phyloP scores from a whole-genome alignment of 2,329 filamentous ascomycete species.

The Aureobasidium sp. region DNA sequence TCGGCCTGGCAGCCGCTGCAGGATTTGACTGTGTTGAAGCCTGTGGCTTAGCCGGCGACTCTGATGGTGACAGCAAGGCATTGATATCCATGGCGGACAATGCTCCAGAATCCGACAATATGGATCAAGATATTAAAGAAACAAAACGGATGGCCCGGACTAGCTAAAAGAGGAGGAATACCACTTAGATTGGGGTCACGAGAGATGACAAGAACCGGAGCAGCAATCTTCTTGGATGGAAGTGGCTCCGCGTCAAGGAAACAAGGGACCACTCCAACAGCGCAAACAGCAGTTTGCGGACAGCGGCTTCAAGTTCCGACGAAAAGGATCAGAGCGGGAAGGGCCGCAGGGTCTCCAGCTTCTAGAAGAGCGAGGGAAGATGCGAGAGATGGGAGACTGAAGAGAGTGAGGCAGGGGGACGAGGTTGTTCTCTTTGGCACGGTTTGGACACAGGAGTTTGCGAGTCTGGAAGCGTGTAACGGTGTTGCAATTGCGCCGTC shows the following conservation, averaged over 20 bases:
- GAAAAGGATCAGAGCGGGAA: slow-evolving; percentile 1
- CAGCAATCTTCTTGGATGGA: not conserved
- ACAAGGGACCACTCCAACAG: not conserved
- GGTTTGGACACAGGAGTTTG: slow-evolving; percentile 5
- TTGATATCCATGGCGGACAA: slow-evolving; percentile 37
- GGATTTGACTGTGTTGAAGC: slow-evolving; percentile 27
- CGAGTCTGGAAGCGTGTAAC: not conserved
- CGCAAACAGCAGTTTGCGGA: slow-evolving; percentile 1
- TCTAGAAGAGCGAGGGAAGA: not conserved
- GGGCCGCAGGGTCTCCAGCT: not conserved
- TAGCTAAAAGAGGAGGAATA: slow-evolving; percentile 1
- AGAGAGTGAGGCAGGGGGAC: not conserved
- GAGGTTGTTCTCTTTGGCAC: not conserved
- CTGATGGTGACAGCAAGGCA: slow-evolving; percentile 39
- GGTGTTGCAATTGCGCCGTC: not conserved
- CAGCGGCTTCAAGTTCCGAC: not conserved
- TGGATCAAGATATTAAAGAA: not conserved
- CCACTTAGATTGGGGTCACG: not conserved
- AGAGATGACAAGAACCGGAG: not conserved
- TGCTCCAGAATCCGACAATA: not conserved
- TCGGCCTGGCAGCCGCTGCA: slow-evolving; percentile 9
- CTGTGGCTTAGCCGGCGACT: slow-evolving; percentile 31
- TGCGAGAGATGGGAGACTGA: not conserved
- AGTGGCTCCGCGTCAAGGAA: not conserved
- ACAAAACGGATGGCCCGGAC: not conserved